These are phyloP conservation scores for Anisodus tanguticus DNA, from an alignment of 257 asterid genomes.

Conservation along the genomic window DNA sequence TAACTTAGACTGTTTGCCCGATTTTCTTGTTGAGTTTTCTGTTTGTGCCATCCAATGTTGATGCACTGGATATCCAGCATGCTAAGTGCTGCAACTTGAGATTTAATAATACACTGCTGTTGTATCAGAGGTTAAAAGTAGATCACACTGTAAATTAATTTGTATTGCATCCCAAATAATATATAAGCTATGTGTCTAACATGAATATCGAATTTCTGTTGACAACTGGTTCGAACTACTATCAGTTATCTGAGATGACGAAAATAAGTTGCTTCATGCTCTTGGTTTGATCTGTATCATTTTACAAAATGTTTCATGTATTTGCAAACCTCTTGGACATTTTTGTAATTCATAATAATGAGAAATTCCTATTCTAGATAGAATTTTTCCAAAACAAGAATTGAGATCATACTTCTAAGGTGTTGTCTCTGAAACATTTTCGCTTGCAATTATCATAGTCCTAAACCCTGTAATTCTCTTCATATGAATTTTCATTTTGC, in stretches of 20 bases:
- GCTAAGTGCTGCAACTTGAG: conserved; percentile 13
- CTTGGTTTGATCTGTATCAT: conserved; percentile 20
- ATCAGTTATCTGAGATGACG: not conserved
- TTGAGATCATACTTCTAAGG: not conserved
- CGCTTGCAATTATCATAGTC: not conserved
- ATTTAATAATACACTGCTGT: not conserved
- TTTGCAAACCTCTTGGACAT: not conserved
- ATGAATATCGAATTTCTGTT: not conserved
- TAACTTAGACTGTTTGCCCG: not conserved
- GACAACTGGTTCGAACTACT: not conserved
- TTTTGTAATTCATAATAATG: not conserved
- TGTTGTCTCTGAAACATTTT: not conserved
- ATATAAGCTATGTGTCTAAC: not conserved
- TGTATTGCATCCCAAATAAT: not conserved
- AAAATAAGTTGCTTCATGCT: not conserved
- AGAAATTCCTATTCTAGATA: not conserved
- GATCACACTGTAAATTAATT: not conserved
- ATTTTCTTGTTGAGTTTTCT: not conserved
- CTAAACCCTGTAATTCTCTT: not conserved
- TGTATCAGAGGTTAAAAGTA: conserved; percentile 1
- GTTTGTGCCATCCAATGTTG: not conserved
- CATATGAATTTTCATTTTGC: not conserved
- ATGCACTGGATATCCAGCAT: not conserved
- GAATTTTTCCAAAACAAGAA: not conserved
- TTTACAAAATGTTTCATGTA: not conserved